Conservation (phyloP, 768 basidiomycete genomes). For the Artomyces pyxidatus region DNA sequence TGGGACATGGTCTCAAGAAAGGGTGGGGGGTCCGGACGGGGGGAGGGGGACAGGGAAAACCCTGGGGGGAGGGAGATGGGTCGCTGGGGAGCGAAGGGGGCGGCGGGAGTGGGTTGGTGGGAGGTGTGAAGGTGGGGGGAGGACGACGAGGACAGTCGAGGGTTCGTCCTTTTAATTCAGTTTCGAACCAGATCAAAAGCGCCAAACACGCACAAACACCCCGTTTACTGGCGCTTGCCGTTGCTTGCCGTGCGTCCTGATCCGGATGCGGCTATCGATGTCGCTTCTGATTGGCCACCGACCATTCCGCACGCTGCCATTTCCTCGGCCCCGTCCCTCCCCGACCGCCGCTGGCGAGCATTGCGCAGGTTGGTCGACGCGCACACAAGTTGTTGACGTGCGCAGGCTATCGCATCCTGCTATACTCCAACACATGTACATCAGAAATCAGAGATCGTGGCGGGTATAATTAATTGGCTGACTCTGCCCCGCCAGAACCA, state of each 20-base stretch:
- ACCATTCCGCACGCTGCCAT: not conserved
- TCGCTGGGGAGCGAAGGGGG: not conserved
- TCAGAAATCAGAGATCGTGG: no score
- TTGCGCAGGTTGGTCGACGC: no score
- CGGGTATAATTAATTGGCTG: no score
- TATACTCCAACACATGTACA: no score
- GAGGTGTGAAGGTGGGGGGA: constrained; percentile 16
- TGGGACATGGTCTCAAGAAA: constrained; percentile 23
- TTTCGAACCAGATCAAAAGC: not conserved
- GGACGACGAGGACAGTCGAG: constrained; percentile 9
- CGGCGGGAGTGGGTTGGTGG: constrained; percentile 13
- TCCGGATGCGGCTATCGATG: not conserved
- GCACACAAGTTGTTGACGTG: no score
- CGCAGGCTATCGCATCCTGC: no score
- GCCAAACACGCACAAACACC: not conserved
- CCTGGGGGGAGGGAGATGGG: constrained; percentile 2
- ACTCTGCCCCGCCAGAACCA: no score
- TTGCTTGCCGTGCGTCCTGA: no score
- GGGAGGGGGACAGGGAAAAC: constrained; percentile 7
- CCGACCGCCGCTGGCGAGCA: not conserved
- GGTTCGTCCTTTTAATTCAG: not conserved
- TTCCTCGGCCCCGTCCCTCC: not conserved
- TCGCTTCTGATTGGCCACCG: not conserved
- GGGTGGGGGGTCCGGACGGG: not conserved
- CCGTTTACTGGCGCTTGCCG: not conserved